These are phyloP conservation scores for Alternaria brassicae DNA, from an alignment of 2,329 filamentous ascomycete genomes.

Conservation along the genomic window DNA sequence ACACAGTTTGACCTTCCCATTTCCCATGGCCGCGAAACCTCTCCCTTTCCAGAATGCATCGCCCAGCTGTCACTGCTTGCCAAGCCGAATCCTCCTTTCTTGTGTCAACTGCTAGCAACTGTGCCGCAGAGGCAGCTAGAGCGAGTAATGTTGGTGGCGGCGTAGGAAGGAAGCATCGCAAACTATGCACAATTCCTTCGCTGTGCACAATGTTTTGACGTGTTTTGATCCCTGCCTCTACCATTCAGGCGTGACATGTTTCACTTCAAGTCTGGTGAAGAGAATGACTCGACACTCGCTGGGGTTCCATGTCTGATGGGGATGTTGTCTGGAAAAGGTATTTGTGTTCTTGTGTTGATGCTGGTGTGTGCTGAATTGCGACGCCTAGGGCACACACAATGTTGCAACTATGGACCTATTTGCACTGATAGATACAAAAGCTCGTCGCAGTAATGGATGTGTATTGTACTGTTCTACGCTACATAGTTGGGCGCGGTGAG, in stretches of 20 bases:
- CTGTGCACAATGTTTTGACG: neutral
- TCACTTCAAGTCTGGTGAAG: neutral
- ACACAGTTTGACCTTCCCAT: neutral
- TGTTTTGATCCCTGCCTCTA: neutral
- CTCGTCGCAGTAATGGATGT: neutral
- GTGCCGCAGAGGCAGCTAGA: neutral
- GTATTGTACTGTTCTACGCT: neutral
- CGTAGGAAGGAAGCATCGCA: neutral
- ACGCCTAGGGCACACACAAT: neutral
- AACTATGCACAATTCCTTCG: neutral
- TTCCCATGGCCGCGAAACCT: neutral
- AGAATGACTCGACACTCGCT: neutral
- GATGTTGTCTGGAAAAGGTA: neutral
- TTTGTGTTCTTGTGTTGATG: neutral
- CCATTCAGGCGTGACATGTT: conserved; percentile 2
- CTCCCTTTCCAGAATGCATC: neutral
- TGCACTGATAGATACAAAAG: neutral
- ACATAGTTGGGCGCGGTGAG: too few species aligned
- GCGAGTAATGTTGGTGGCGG: conserved; percentile 4
- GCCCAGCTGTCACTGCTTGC: neutral
- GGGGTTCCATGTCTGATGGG: neutral
- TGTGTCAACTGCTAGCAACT: neutral
- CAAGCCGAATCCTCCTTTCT: neutral
- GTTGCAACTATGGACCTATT: neutral
- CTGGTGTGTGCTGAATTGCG: neutral